Conservation (phyloP, 345 rosid species). For the Angophora floribunda region DNA sequence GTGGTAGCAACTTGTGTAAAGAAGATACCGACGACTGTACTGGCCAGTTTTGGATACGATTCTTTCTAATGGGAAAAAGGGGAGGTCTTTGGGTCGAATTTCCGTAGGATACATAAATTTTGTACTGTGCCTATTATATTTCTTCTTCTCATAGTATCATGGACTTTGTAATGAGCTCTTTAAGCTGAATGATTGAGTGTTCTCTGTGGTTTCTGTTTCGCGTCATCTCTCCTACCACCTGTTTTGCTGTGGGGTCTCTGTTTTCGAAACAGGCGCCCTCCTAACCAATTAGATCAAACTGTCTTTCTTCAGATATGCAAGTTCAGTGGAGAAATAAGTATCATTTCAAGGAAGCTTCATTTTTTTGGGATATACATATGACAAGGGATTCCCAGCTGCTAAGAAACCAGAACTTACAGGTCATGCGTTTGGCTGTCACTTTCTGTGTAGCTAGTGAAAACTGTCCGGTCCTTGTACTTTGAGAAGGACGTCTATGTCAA, state of each 20-base stretch:
- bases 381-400: neutral
- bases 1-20: slow-evolving; percentile 8
- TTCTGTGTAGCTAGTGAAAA: neutral
- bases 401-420: neutral
- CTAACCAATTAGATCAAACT: neutral
- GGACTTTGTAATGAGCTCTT: neutral
- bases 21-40: neutral
- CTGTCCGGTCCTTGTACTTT: neutral
- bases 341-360: neutral
- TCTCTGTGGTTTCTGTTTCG: neutral
- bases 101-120: neutral
- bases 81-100: neutral
- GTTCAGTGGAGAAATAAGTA: neutral
- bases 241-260: neutral
- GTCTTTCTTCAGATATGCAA: neutral
- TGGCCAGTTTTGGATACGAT: neutral
- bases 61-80: neutral
- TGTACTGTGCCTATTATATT: neutral
- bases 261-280: neutral
- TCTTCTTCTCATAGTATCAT: neutral
- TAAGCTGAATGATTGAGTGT: neutral
- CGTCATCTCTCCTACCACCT: neutral
- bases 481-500: neutral
- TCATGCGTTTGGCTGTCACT: neutral
- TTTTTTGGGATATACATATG: neutral